Conservation (phyloP, 768 basidiomycete species). For the Podaxis pistillaris region DNA sequence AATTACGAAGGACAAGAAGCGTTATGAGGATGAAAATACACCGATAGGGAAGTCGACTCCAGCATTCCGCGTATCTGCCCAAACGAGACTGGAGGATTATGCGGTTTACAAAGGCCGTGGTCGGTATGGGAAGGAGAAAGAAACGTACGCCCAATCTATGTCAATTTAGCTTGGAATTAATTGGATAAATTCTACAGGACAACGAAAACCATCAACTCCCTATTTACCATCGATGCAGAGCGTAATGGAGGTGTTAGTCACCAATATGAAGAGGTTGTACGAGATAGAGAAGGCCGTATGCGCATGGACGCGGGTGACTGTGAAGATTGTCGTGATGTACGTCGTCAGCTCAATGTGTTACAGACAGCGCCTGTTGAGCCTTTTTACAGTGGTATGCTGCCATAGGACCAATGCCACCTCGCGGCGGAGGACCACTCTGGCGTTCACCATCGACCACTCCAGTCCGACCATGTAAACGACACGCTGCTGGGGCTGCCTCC, state of each 20-base stretch:
- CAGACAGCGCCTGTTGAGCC: not conserved
- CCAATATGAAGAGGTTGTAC: conserved; percentile 77
- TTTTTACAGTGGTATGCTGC: conserved; percentile 70
- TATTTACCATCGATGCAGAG: conserved; percentile 63
- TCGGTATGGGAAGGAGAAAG: conserved; percentile 15
- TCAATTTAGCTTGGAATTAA: not conserved
- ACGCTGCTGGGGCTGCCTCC: conserved; percentile 14
- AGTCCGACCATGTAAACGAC: conserved; percentile 27
- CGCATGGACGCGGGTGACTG: conserved; percentile 76
- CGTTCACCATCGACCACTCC: conserved; percentile 51
- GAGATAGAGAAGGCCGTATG: conserved; percentile 60
- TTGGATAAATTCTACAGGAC: conserved; percentile 20
- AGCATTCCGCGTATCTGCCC: not conserved
- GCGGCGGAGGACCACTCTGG: conserved; percentile 73
- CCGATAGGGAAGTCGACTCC: conserved; percentile 1
- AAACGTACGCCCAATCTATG: conserved; percentile 25
- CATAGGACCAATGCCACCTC: conserved; percentile 66
- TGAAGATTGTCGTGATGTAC: conserved; percentile 76
- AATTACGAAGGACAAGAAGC: conserved; percentile 2
- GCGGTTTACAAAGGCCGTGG: conserved; percentile 16
- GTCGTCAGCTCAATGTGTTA: conserved; percentile 18
- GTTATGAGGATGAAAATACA: conserved; percentile 10
- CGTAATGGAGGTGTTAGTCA: conserved; percentile 64
- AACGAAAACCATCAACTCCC: conserved; percentile 54
- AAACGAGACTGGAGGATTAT: conserved; percentile 11